Evolutionary conservation across 1,139 yeast genomes (phyloP).

Genomic region (Nakaseomyces kungkrabaensis): DNA sequence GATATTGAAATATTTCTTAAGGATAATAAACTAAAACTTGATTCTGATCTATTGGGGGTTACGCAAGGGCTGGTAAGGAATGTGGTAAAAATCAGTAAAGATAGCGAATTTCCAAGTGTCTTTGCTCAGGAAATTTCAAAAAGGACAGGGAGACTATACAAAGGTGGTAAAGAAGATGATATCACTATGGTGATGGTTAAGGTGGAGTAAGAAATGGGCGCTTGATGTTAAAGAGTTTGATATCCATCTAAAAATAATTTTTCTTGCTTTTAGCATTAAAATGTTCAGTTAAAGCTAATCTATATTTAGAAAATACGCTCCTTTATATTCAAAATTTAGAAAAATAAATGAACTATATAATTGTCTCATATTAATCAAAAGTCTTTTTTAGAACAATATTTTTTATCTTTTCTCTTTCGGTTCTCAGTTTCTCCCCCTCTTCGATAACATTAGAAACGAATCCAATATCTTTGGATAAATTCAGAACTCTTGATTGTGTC

Average conservation of each 20-base stretch:
- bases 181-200: slow-evolving; percentile 69
- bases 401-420: slow-evolving; percentile 32
- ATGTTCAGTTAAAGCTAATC: too few species aligned
- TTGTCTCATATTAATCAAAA: slow-evolving; percentile 20
- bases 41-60: slow-evolving; percentile 32
- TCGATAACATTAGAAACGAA: slow-evolving; percentile 38
- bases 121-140: slow-evolving; percentile 73
- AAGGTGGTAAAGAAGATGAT: slow-evolving; percentile 95
- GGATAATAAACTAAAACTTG: slow-evolving; percentile 34
- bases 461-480: slow-evolving; percentile 40
- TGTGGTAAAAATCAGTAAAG: slow-evolving; percentile 62
- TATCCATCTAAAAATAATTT: too few species aligned
- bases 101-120: slow-evolving; percentile 69
- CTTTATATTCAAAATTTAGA: neutral
- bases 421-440: slow-evolving; percentile 30
- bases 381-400: slow-evolving; percentile 30
- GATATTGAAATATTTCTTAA: slow-evolving; percentile 58
- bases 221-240: too few species aligned
- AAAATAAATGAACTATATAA: too few species aligned
- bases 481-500: slow-evolving; percentile 36
- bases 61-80: slow-evolving; percentile 54
- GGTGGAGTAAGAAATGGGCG: slow-evolving; percentile 32
- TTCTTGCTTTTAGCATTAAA: too few species aligned
- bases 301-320: too few species aligned
- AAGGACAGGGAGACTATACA: slow-evolving; percentile 58